Evolutionary conservation across 371 early-diverging fungal species (phyloP).

Genomic region (Rhizopus arrhizus): DNA sequence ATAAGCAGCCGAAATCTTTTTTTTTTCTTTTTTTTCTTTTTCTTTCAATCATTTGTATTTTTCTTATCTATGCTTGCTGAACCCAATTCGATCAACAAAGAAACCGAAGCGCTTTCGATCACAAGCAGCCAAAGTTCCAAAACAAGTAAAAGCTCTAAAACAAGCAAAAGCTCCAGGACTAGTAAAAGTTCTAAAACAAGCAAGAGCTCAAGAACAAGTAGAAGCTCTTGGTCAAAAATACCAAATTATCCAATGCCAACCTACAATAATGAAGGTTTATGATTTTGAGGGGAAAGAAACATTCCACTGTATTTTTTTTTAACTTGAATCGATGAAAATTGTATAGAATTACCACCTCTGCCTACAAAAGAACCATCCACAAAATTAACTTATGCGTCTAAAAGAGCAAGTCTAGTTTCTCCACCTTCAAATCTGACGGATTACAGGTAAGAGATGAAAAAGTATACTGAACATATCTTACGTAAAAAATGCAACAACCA

Average conservation of each 20-base stretch:
- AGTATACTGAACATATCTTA: not conserved
- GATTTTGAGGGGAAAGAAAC: too few species aligned
- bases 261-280: too few species aligned
- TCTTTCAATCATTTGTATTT: not conserved
- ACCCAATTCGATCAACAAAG: not conserved
- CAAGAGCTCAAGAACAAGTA: not conserved
- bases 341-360: too few species aligned
- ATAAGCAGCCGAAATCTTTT: not conserved
- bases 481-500: too few species aligned
- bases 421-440: slow-evolving; percentile 11
- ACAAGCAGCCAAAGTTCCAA: not conserved
- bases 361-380: not conserved
- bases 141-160: not conserved
- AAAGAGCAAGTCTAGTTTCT: slow-evolving; percentile 12
- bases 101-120: not conserved
- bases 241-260: not conserved
- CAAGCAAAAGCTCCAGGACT: not conserved
- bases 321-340: too few species aligned
- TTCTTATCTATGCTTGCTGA: not conserved
- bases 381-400: slow-evolving; percentile 7
- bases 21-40: not conserved
- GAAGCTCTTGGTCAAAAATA: not conserved
- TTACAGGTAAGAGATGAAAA: slow-evolving; percentile 13
- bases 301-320: too few species aligned
- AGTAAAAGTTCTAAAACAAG: not conserved